Conservation (phyloP, 805 yeast genomes). For the Tetrapisispora namnaoensis region DNA sequence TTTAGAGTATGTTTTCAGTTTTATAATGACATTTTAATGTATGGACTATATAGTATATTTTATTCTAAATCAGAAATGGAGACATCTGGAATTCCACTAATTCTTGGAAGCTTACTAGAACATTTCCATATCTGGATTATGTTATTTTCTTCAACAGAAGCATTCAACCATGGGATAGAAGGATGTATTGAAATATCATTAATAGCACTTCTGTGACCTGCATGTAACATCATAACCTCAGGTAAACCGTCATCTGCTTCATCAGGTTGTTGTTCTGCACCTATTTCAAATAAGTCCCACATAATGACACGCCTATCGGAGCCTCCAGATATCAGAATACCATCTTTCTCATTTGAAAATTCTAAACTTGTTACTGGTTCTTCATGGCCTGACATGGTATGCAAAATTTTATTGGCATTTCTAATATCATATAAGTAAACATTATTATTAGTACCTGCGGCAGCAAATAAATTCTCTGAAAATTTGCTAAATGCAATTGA, state of each 20-base stretch:
- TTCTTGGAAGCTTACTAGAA: slow-evolving; percentile 28
- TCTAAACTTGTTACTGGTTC: slow-evolving; percentile 62
- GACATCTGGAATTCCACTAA: slow-evolving; percentile 18
- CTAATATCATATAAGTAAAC: slow-evolving; percentile 59
- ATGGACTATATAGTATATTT: slow-evolving; percentile 2
- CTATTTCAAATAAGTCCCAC: slow-evolving; percentile 75
- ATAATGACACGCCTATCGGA: slow-evolving; percentile 67
- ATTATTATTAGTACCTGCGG: slow-evolving; percentile 62
- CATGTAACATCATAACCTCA: slow-evolving; percentile 83
- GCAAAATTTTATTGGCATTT: slow-evolving; percentile 39
- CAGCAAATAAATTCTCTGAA: slow-evolving; percentile 49
- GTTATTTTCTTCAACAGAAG: slow-evolving; percentile 42
- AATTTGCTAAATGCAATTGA: slow-evolving; percentile 56
- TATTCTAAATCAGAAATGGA: slow-evolving; percentile 6
- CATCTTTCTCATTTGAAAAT: slow-evolving; percentile 71
- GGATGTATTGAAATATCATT: slow-evolving; percentile 66
- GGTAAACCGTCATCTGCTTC: slow-evolving; percentile 90
- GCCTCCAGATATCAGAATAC: slow-evolving; percentile 66
- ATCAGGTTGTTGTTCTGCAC: slow-evolving; percentile 76
- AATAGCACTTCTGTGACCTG: slow-evolving; percentile 76
- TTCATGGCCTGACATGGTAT: slow-evolving; percentile 73
- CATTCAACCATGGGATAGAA: slow-evolving; percentile 62
- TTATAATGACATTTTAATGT: not conserved
- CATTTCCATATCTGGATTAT: slow-evolving; percentile 39
- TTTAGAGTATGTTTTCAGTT: not conserved